Conservation (phyloP, 2,329 filamentous ascomycete genomes). For the Fusarium continuum region DNA sequence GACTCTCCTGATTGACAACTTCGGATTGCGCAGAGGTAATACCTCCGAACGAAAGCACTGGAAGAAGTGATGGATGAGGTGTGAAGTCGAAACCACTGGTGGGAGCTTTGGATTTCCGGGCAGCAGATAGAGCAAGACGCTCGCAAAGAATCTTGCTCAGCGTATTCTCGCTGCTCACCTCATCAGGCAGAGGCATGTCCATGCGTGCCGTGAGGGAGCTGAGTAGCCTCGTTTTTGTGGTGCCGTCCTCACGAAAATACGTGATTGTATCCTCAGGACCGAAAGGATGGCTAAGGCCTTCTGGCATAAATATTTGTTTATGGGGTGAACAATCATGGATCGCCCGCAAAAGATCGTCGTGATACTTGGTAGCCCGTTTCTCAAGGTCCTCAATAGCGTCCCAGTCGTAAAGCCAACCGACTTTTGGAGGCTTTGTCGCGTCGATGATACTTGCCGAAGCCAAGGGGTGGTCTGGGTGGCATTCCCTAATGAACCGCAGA, state of each 20-base stretch:
- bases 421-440: conserved; percentile 61
- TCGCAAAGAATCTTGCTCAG: conserved; percentile 54
- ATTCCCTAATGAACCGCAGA: conserved; percentile 74
- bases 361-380: conserved; percentile 59
- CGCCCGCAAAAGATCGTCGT: conserved; percentile 41
- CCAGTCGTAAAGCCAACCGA: conserved; percentile 79
- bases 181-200: conserved; percentile 45
- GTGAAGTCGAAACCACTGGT: conserved; percentile 48
- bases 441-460: conserved; percentile 60
- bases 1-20: conserved; percentile 79
- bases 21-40: conserved; percentile 78
- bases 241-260: conserved; percentile 57
- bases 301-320: background rate
- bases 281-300: background rate
- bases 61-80: conserved; percentile 67
- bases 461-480: conserved; percentile 77
- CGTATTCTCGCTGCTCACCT: conserved; percentile 43
- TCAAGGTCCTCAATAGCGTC: conserved; percentile 72
- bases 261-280: conserved; percentile 44
- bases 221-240: conserved; percentile 42
- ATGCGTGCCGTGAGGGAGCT: conserved; percentile 10
- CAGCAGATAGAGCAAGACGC: conserved; percentile 49
- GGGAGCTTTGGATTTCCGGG: conserved; percentile 37
- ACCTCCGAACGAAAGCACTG: conserved; percentile 79
- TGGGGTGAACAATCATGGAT: conserved; percentile 17